A percentile compares a stretch with the other conserved stretches of the same genome.
These are phyloP conservation scores for Pichia thaimueangensis DNA, from an alignment of 805 yeast species.

Conservation along the genomic window DNA sequence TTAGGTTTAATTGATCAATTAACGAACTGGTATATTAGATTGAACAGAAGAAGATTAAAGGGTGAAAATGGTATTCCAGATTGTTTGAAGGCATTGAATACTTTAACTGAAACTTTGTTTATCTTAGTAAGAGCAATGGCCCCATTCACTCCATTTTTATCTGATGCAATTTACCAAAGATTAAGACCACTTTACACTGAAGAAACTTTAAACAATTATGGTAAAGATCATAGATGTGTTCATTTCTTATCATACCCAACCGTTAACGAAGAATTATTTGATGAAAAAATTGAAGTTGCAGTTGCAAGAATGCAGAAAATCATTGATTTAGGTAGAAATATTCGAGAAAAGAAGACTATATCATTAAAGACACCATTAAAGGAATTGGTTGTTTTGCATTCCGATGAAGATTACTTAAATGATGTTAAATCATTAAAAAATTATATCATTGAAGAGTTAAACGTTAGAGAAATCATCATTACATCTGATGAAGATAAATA, in stretches of 20 bases:
- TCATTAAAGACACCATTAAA: constrained; percentile 94
- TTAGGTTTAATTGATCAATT: constrained; percentile 84
- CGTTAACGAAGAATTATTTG: constrained; percentile 73
- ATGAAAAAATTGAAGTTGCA: constrained; percentile 77
- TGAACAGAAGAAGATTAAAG: constrained; percentile 96
- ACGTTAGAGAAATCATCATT: constrained; percentile 80
- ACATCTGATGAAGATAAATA: constrained; percentile 88
- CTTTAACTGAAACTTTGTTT: constrained; percentile 83
- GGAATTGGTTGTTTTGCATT: constrained; percentile 77
- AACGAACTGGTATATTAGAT: constrained; percentile 98
- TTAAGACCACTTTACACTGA: constrained; percentile 57
- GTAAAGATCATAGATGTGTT: constrained; percentile 70
- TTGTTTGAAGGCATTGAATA: constrained; percentile 80
- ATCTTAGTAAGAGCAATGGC: constrained; percentile 95
- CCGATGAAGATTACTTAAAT: constrained; percentile 63
- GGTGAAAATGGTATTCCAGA: constrained; percentile 87
- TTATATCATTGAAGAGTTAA: constrained; percentile 86
- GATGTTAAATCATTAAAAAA: constrained; percentile 73
- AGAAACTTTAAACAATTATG: constrained; percentile 43
- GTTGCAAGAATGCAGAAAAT: constrained; percentile 95
- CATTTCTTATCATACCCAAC: constrained; percentile 91
- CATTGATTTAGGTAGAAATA: constrained; percentile 91
- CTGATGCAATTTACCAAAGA: constrained; percentile 83
- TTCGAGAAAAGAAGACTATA: constrained; percentile 92
- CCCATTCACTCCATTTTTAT: constrained; percentile 94